Evolutionary conservation across 176 grass and related monocot species (phyloP).

Genomic region (Otatea glauca): DNA sequence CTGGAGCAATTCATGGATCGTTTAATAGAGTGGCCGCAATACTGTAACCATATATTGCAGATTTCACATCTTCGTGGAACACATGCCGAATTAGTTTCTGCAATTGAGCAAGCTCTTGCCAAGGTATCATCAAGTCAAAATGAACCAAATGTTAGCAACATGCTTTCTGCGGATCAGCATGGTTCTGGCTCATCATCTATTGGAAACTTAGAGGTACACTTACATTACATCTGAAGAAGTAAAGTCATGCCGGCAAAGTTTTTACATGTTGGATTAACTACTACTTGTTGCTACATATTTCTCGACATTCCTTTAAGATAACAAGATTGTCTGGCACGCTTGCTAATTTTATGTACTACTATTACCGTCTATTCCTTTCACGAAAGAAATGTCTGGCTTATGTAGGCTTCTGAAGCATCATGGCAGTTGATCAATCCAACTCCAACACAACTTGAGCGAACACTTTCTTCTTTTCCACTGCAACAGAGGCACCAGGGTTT

Average conservation of each 20-base stretch:
- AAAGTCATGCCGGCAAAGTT: slow-evolving; percentile 12
- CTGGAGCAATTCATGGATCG: slow-evolving; percentile 95
- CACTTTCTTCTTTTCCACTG: slow-evolving; percentile 66
- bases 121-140: slow-evolving; percentile 94
- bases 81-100: slow-evolving; percentile 79
- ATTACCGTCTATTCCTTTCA: neutral
- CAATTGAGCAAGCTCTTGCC: slow-evolving; percentile 78
- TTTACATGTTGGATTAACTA: neutral
- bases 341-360: neutral
- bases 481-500: slow-evolving; percentile 86
- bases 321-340: neutral
- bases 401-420: slow-evolving; percentile 78
- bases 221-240: slow-evolving; percentile 30
- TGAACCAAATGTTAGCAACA: slow-evolving; percentile 59
- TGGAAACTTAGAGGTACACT: slow-evolving; percentile 74
- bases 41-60: slow-evolving; percentile 98
- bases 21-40: slow-evolving; percentile 87
- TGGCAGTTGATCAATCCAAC: slow-evolving; percentile 76
- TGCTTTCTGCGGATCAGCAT: slow-evolving; percentile 72
- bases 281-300: neutral
- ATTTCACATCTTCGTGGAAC: slow-evolving; percentile 95
- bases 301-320: slow-evolving; percentile 8
- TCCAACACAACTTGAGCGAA: slow-evolving; percentile 68
- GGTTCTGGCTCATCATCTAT: slow-evolving; percentile 62
- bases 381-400: slow-evolving; percentile 15